These are phyloP conservation scores for Dispira simplex DNA, from an alignment of 192 early-diverging fungal genomes.

Conservation along the genomic window DNA sequence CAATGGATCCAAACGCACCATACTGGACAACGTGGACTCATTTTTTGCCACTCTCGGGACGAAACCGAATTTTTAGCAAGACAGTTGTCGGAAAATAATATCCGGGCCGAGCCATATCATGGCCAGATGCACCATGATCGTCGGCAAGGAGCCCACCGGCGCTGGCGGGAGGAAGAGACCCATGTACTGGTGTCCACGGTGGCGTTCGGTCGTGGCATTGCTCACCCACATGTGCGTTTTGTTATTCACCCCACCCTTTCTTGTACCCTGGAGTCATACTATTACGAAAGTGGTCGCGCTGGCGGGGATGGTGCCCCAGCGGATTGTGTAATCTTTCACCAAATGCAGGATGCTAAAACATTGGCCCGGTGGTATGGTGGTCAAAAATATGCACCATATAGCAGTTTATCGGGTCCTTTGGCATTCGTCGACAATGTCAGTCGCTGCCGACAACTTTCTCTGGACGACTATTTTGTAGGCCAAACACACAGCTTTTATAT, in stretches of 20 bases:
- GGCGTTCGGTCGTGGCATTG: slow-evolving; percentile 37
- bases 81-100: slow-evolving; percentile 31
- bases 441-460: too few species aligned
- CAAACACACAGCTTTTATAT: too few species aligned
- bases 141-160: slow-evolving; percentile 22
- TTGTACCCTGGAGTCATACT: slow-evolving; percentile 39
- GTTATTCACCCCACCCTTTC: slow-evolving; percentile 30
- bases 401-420: too few species aligned
- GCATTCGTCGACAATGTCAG: too few species aligned
- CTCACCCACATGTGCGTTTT: slow-evolving; percentile 29
- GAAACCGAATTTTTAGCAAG: slow-evolving; percentile 38
- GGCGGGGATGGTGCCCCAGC: slow-evolving; percentile 52
- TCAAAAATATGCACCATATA: too few species aligned
- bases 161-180: slow-evolving; percentile 21
- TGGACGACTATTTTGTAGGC: too few species aligned
- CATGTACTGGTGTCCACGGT: slow-evolving; percentile 32
- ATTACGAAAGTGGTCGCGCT: slow-evolving; percentile 60
- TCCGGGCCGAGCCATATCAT: slow-evolving; percentile 42
- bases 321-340: slow-evolving; percentile 52
- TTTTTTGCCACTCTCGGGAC: slow-evolving; percentile 50
- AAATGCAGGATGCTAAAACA: slow-evolving; percentile 41
- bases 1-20: slow-evolving; percentile 40
- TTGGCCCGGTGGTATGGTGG: slow-evolving; percentile 42
- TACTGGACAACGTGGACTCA: slow-evolving; percentile 35
- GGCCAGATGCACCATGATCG: slow-evolving; percentile 36